Evolutionary conservation across 2,329 filamentous ascomycete genomes (phyloP), one percentile per base, ranked within the genome.

Genomic region (Nemania sp.): DNA sequence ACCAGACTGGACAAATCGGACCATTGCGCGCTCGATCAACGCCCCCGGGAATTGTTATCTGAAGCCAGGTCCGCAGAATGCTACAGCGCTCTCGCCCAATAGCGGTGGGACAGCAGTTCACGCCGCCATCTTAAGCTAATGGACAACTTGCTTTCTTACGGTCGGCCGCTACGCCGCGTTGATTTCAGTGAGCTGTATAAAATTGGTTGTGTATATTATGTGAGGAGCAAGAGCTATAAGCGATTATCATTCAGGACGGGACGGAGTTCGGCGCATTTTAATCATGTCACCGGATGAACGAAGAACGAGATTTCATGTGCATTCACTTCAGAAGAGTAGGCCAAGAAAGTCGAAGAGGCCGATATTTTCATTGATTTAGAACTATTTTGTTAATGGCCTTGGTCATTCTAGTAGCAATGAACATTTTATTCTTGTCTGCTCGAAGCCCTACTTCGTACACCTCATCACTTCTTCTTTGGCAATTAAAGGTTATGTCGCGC

Each of bases 41-140:
- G 73, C 75, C 12, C 73, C 73, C 0, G 75, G 75, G 7, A 78
- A 77, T 55, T 78, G 75, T 49, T 77, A 77, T 55, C 66, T 78
- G 17, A 77, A 77, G 61, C 70, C 71, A 0, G 71, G 70, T 0
- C 69, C 70, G 6, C 70, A 72, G 60, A 70, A 67, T 44, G 36
- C 57, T 24, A 61, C 63, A 1, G 61, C 40, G 0, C 61, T 77
- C 45, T 55, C 56, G 7, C 61, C 55, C 11, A 69, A 68, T 31
- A 69, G 70, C 1, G 15, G 49, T 15, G 52, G 70, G 69, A 2
- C 41, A 24, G 40, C 33, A 17, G 54, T 57, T 20, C 54, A 56
- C 39, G 49, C 41, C 20, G 56, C 49, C 5, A 48, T 59, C 30
- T 26, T 56, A 19, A 36, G 3, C 7, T 12, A 26, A 31, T n/a